Evolutionary conservation across 331 rosid genomes (phyloP), one percentile per base, ranked within the genome.

Genomic region (Arachis monticola): DNA sequence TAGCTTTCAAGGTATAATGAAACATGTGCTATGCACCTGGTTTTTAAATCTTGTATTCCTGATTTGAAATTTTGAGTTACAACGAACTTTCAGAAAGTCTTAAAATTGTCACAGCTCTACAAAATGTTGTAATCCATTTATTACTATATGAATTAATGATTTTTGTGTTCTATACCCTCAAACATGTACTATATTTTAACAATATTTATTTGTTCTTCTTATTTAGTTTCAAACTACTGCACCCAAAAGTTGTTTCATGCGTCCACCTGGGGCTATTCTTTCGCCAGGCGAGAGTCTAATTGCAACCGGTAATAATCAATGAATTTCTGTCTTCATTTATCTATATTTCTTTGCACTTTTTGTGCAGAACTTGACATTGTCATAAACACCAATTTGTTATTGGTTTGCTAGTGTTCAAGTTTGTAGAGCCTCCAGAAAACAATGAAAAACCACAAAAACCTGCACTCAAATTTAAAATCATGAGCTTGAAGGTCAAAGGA

Each of bases 1-100:
- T 91, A 68, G 98, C 98, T 74, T 93, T 93, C 92, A 93, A 93
- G 92, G 98, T 91, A 53, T 13, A 13, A 53, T 5, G 2, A 53
- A 53, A 53, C 27, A 17, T 52, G 11, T 52, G 9, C n/a, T 53
- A 53, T 53, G 30, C 27, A 32, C 59, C 59, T n/a, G 12, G 11
- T 48, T n/a, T 51, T 53, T 22, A n/a, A 53, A 53, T 53, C 59
- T 53, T 53, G 7, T 53, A 53, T n/a, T 13, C 59, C 59, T 13
- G 59, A 13, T 11, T 53, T 53, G 59, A 30, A 53, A 53, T 53
- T 1, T 53, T 13, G 17, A n/a, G 17, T 53, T 53, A 53, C 30
- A 8, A 53, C 8, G 27, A 7, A 53, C 30, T 53, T 53, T 53
- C 59, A 53, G 8, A 0, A n/a, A 53, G 30, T 53, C 17, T 10